A percentile compares a stretch with the other conserved stretches of the same genome.
Conservation (phyloP, 2,329 filamentous ascomycete species). For the Colletotrichum scovillei region DNA sequence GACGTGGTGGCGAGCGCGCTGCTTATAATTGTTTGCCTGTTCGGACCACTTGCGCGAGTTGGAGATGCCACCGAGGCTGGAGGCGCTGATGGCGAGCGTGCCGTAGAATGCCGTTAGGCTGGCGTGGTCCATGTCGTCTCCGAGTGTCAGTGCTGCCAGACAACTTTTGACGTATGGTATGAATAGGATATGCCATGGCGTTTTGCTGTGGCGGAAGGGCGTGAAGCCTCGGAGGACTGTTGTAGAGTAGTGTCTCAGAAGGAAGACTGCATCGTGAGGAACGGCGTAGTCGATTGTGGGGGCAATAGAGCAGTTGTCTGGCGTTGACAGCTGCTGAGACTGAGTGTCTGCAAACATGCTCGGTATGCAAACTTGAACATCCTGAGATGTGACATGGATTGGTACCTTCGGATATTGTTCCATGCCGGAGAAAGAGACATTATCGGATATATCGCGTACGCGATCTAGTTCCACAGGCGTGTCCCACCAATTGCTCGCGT, state of each 20-base stretch:
- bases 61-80: slow-evolving; percentile 46
- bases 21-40: slow-evolving; percentile 36
- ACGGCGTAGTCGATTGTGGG: slow-evolving; percentile 16
- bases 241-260: slow-evolving; percentile 51
- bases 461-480: not conserved
- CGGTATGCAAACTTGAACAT: not conserved
- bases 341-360: not conserved
- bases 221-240: slow-evolving; percentile 49
- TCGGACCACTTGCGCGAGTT: slow-evolving; percentile 45
- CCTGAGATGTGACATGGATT: not conserved
- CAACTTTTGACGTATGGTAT: slow-evolving; percentile 49
- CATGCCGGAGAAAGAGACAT: not conserved
- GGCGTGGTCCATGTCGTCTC: slow-evolving; percentile 47
- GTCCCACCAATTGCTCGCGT: slow-evolving; percentile 3
- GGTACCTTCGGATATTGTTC: not conserved
- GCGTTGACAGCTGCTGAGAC: not conserved
- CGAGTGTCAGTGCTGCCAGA: slow-evolving; percentile 49
- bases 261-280: slow-evolving; percentile 47
- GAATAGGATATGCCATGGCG: slow-evolving; percentile 53
- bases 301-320: not conserved
- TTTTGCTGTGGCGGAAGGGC: slow-evolving; percentile 50
- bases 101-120: slow-evolving; percentile 50
- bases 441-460: not conserved
- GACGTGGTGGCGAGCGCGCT: not conserved
- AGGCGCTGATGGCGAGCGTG: slow-evolving; percentile 51